Percentiles rank a stretch among this genome's conserved stretches.
Evolutionary conservation across 2,329 filamentous ascomycete species (phyloP).

Genomic region (Thelonectria rubi): DNA sequence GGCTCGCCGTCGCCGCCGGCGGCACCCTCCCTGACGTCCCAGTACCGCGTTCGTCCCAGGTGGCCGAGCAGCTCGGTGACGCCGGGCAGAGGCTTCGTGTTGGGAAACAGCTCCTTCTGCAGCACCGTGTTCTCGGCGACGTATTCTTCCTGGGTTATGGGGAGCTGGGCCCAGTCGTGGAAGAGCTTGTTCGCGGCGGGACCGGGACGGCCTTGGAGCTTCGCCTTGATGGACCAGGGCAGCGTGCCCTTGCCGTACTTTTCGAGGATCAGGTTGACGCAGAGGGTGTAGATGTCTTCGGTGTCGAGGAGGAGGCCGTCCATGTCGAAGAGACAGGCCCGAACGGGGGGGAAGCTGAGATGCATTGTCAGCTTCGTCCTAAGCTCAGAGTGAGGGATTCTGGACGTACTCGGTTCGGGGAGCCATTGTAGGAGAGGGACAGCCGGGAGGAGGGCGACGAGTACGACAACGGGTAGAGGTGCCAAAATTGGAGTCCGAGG

Average conservation of each 20-base stretch:
- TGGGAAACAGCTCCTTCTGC: slow-evolving; percentile 77
- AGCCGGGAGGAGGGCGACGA: neutral
- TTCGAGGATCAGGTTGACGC: slow-evolving; percentile 82
- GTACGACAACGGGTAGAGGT: slow-evolving; percentile 1
- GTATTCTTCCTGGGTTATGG: slow-evolving; percentile 77
- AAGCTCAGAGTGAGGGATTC: neutral
- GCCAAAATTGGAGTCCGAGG: neutral
- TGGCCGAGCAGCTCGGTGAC: slow-evolving; percentile 73
- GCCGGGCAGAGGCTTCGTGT: slow-evolving; percentile 80
- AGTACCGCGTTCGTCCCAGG: slow-evolving; percentile 64
- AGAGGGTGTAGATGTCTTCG: slow-evolving; percentile 86
- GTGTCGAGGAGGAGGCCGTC: slow-evolving; percentile 94
- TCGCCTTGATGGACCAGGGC: slow-evolving; percentile 95
- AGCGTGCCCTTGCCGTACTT: slow-evolving; percentile 77
- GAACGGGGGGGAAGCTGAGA: slow-evolving; percentile 76
- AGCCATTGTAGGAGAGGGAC: slow-evolving; percentile 47
- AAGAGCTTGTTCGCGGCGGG: slow-evolving; percentile 64
- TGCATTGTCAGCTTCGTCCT: slow-evolving; percentile 22
- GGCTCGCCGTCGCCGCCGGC: slow-evolving; percentile 36
- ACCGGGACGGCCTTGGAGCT: slow-evolving; percentile 71
- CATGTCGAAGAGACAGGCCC: slow-evolving; percentile 98
- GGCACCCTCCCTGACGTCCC: slow-evolving; percentile 49
- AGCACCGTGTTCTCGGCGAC: slow-evolving; percentile 64
- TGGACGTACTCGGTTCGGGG: slow-evolving; percentile 55
- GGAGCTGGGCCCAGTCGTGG: slow-evolving; percentile 85